Percentiles rank a stretch among this genome's conserved stretches.
Conservation (phyloP, 2,329 filamentous ascomycete genomes). For the Ophiocordyceps unilateralis region DNA sequence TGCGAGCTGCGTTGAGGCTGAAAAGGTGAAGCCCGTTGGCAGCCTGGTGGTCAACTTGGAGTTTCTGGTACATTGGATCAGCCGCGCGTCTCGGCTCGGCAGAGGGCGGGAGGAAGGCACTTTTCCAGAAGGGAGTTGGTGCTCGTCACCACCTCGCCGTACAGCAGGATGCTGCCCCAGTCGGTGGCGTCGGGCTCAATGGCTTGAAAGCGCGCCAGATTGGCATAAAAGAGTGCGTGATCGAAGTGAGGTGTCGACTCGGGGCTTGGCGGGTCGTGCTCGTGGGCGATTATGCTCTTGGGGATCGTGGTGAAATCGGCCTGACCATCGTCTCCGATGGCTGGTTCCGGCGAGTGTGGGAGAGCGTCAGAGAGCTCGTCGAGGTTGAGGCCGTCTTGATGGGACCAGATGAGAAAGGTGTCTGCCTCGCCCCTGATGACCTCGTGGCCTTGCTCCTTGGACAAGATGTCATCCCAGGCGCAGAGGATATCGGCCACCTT, state of each 20-base stretch:
- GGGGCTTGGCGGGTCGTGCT: conserved; percentile 44
- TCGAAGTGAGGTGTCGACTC: conserved; percentile 77
- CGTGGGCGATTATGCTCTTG: conserved; percentile 61
- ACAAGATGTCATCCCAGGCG: conserved; percentile 49
- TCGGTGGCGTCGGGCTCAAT: conserved; percentile 36
- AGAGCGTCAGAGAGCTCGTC: conserved; percentile 26
- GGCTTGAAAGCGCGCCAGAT: conserved; percentile 48
- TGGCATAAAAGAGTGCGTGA: conserved; percentile 60
- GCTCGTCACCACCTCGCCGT: conserved; percentile 83
- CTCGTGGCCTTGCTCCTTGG: conserved; percentile 46
- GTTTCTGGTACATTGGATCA: conserved; percentile 40
- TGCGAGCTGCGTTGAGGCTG: conserved; percentile 75
- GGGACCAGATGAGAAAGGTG: conserved; percentile 60
- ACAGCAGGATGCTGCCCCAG: conserved; percentile 68
- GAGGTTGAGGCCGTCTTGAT: conserved; percentile 42
- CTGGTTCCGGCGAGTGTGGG: conserved; percentile 2
- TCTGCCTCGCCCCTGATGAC: conserved; percentile 70
- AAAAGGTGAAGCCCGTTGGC: conserved; percentile 72
- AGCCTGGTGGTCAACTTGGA: conserved; percentile 56
- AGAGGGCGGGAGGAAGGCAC: conserved; percentile 20
- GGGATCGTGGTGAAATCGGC: conserved; percentile 57
- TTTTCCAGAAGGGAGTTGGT: conserved; percentile 90
- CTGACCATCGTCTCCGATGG: conserved; percentile 34
- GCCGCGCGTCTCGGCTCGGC: too few species aligned
- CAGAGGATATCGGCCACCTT: conserved; percentile 52